These are phyloP conservation scores for Chiua virens DNA, from an alignment of 768 basidiomycete species.

Conservation along the genomic window DNA sequence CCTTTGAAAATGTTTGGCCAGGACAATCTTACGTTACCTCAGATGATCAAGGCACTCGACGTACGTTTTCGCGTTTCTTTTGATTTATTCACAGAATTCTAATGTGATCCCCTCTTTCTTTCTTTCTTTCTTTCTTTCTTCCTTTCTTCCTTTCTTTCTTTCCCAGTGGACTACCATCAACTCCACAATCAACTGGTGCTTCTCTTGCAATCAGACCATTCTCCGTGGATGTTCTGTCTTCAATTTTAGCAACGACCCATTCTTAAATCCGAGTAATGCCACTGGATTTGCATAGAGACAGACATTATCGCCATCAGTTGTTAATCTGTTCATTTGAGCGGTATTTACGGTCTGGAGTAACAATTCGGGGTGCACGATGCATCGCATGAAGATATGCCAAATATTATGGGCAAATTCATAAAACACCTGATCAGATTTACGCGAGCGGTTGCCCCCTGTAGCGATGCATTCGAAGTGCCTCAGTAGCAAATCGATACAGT, in stretches of 20 bases:
- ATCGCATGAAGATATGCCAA: too few relatives aligned
- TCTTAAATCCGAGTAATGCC: constrained; percentile 31
- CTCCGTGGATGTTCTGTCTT: constrained; percentile 32
- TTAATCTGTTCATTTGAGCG: too few relatives aligned
- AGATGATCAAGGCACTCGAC: constrained; percentile 16
- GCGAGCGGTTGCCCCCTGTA: too few relatives aligned
- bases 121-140: too few relatives aligned
- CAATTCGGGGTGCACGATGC: too few relatives aligned
- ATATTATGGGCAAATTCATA: too few relatives aligned
- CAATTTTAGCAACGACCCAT: constrained; percentile 29
- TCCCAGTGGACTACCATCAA: constrained; percentile 29
- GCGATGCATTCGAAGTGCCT: too few relatives aligned
- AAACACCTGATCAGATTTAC: too few relatives aligned
- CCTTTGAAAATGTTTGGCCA: constrained; percentile 67
- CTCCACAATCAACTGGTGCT: constrained; percentile 34
- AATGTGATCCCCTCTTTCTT: background rate
- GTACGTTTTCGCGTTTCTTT: constrained; percentile 7
- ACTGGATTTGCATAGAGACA: constrained; percentile 13
- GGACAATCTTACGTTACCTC: constrained; percentile 21
- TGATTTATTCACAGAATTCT: background rate
- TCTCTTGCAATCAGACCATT: constrained; percentile 34
- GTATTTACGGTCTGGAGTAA: too few relatives aligned
- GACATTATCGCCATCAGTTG: too few relatives aligned
- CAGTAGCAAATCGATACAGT: too few relatives aligned
- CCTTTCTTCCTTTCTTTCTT: too few relatives aligned